Conservation (phyloP, 495 filamentous ascomycete species). For the Oleoguttula mirabilis region DNA sequence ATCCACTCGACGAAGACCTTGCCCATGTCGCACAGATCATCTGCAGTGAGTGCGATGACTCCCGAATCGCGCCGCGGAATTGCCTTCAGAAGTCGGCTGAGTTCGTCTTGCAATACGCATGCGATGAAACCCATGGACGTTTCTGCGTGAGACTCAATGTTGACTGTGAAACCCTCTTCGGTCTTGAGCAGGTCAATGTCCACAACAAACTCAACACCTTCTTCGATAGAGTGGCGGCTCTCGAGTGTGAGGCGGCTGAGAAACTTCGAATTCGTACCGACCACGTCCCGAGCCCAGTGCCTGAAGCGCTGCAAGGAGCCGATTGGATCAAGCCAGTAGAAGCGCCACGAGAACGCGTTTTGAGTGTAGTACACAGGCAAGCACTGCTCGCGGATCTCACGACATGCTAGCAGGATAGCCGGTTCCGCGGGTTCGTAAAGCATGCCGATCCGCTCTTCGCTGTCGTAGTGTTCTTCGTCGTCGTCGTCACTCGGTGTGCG, state of each 20-base stretch:
- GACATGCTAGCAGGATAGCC: background rate
- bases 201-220: constrained; percentile 1
- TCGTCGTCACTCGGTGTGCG: background rate
- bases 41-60: no score
- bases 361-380: background rate
- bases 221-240: background rate
- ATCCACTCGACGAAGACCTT: no score
- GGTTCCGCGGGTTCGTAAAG: constrained; percentile 3
- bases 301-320: background rate
- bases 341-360: constrained; percentile 1
- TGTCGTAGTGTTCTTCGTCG: background rate
- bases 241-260: background rate
- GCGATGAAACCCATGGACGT: no score
- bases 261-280: background rate
- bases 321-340: background rate
- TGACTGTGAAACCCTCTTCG: no score
- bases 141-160: no score
- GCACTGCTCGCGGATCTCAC: constrained; percentile 3
- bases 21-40: no score
- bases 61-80: no score
- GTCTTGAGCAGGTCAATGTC: background rate
- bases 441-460: constrained; percentile 5
- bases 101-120: no score
- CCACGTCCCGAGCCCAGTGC: background rate
- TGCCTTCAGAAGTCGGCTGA: no score